These are phyloP conservation scores for Eutrema yunnanense DNA, from an alignment of 345 rosid genomes.

Conservation along the genomic window DNA sequence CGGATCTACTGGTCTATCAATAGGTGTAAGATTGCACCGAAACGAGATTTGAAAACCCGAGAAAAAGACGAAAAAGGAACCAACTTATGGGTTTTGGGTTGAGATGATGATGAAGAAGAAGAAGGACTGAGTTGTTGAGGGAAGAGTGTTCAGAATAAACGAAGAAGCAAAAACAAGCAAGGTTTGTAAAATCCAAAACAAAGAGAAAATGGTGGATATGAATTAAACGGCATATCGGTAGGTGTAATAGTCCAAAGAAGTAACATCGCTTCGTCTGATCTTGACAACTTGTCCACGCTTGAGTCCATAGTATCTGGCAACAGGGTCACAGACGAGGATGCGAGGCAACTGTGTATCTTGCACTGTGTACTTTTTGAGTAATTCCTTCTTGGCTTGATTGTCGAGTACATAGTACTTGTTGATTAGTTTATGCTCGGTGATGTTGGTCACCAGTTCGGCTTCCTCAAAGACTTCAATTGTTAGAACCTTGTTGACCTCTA, in stretches of 20 bases:
- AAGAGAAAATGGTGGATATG: not conserved
- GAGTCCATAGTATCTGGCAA: constrained; percentile 42
- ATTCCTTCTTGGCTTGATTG: constrained; percentile 44
- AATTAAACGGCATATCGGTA: constrained; percentile 40
- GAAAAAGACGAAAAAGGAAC: not conserved
- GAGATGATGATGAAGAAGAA: constrained; percentile 14
- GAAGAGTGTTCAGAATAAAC: constrained; percentile 62
- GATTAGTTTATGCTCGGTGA: constrained; percentile 48
- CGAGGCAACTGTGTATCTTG: constrained; percentile 55
- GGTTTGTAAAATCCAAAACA: not conserved
- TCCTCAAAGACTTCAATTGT: constrained; percentile 54
- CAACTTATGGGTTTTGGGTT: constrained; percentile 23
- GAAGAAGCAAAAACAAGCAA: constrained; percentile 19
- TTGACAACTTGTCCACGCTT: constrained; percentile 43
- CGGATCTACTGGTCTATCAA: not conserved
- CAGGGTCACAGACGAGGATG: constrained; percentile 38
- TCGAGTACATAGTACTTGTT: constrained; percentile 44
- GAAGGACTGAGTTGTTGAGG: not conserved
- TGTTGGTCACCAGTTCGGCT: constrained; percentile 44
- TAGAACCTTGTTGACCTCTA: constrained; percentile 33
- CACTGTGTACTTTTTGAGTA: constrained; percentile 41
- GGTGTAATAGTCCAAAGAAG: constrained; percentile 37
- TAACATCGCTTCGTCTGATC: constrained; percentile 38
- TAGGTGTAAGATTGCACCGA: not conserved
- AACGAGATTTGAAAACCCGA: not conserved